A percentile compares a stretch with the other conserved stretches of the same genome.
Conservation (phyloP, 805 yeast species). For the Clavispora carvajalis region DNA sequence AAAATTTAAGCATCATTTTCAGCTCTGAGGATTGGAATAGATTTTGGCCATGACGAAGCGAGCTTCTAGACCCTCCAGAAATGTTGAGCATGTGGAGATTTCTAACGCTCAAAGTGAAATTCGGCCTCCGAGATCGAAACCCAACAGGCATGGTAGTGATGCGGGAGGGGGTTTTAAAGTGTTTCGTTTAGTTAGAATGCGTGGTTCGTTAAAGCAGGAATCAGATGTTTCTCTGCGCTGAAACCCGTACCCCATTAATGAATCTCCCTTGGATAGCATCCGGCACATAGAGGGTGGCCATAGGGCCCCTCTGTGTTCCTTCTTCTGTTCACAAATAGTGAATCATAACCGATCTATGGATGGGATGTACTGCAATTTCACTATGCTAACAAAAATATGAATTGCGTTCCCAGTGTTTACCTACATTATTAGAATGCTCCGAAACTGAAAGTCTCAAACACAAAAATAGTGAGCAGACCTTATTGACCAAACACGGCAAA, state of each 20-base stretch:
- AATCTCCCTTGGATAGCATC: no score
- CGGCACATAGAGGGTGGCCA: no score
- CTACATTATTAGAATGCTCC: no score
- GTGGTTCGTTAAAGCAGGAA: neutral
- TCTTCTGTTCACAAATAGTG: no score
- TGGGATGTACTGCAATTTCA: no score
- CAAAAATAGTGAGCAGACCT: no score
- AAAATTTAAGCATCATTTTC: constrained; percentile 8
- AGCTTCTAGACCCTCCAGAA: neutral
- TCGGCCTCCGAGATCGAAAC: neutral
- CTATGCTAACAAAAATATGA: no score
- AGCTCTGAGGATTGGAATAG: constrained; percentile 7
- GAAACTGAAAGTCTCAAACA: no score
- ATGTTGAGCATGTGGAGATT: neutral
- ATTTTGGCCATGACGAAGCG: constrained; percentile 5
- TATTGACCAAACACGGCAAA: no score
- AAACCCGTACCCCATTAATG: constrained; percentile 1
- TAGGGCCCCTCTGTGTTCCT: no score
- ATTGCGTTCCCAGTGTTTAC: no score
- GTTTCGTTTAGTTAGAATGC: neutral
- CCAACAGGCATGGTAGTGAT: neutral
- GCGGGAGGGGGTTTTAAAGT: neutral
- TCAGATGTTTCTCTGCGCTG: neutral
- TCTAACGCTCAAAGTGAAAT: neutral
- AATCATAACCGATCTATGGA: no score